phyloP scores from a whole-genome alignment of 345 rosid genomes.

The Salix koriyanagi region DNA sequence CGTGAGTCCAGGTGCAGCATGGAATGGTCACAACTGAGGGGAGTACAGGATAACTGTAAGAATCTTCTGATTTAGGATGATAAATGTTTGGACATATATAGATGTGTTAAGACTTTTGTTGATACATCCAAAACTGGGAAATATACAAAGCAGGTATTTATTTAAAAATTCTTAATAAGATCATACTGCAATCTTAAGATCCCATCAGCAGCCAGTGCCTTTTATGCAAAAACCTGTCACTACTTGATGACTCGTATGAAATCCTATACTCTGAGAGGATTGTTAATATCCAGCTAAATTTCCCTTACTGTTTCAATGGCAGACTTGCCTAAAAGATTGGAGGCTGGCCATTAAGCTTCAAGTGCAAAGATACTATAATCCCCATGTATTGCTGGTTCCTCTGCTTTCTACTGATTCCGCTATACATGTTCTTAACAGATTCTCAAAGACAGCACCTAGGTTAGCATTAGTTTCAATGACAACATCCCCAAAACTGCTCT shows the following conservation, averaged over 20 bases:
- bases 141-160: neutral
- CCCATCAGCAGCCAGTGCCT: too few species aligned
- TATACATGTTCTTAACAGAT: neutral
- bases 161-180: neutral
- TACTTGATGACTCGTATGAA: neutral
- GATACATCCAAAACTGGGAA: neutral
- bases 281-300: neutral
- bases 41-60: neutral
- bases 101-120: neutral
- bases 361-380: neutral
- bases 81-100: neutral
- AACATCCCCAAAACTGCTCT: neutral
- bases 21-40: neutral
- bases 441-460: neutral
- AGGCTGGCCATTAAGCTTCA: neutral
- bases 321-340: neutral
- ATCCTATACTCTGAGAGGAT: neutral
- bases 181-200: too few species aligned
- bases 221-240: neutral
- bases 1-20: neutral
- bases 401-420: neutral
- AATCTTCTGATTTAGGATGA: neutral
- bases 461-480: neutral
- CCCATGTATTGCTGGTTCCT: neutral
- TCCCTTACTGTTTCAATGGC: neutral